phyloP scores from a whole-genome alignment of 345 rosid species.

The Leavenworthia alabamica region DNA sequence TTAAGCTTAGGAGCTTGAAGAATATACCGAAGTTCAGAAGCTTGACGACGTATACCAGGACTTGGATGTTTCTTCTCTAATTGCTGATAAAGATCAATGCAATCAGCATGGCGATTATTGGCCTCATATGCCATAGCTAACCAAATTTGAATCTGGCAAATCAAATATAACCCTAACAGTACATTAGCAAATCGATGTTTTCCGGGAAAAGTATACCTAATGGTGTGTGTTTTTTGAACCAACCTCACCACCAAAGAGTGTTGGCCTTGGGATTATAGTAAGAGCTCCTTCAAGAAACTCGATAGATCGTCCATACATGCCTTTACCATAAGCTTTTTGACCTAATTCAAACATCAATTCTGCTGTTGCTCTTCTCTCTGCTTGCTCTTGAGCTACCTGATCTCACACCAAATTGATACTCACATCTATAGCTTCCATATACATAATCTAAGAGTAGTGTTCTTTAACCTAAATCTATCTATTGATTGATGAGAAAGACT shows the following conservation, averaged over 20 bases:
- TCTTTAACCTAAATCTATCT: not conserved
- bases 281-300: slow-evolving; percentile 94
- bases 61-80: slow-evolving; percentile 78
- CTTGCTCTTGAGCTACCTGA: slow-evolving; percentile 93
- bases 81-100: slow-evolving; percentile 82
- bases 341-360: slow-evolving; percentile 91
- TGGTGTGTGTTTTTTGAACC: slow-evolving; percentile 26
- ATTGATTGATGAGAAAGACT: not conserved
- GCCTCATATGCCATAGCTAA: slow-evolving; percentile 98
- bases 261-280: slow-evolving; percentile 73
- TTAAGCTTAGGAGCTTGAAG: slow-evolving; percentile 93
- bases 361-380: slow-evolving; percentile 82
- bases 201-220: not conserved
- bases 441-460: too few species aligned
- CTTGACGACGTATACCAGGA: slow-evolving; percentile 81
- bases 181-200: slow-evolving; percentile 16
- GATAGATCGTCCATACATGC: slow-evolving; percentile 77
- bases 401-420: slow-evolving; percentile 33
- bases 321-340: slow-evolving; percentile 90
- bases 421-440: too few species aligned
- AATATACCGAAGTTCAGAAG: slow-evolving; percentile 83
- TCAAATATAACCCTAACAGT: not conserved
- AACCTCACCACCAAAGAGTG: slow-evolving; percentile 97
- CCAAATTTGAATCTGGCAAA: slow-evolving; percentile 90
- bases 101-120: slow-evolving; percentile 73